A percentile compares a stretch with the other conserved stretches of the same genome.
Conservation (phyloP, 352 stramenopile species). For the Pythium plurisporium region DNA sequence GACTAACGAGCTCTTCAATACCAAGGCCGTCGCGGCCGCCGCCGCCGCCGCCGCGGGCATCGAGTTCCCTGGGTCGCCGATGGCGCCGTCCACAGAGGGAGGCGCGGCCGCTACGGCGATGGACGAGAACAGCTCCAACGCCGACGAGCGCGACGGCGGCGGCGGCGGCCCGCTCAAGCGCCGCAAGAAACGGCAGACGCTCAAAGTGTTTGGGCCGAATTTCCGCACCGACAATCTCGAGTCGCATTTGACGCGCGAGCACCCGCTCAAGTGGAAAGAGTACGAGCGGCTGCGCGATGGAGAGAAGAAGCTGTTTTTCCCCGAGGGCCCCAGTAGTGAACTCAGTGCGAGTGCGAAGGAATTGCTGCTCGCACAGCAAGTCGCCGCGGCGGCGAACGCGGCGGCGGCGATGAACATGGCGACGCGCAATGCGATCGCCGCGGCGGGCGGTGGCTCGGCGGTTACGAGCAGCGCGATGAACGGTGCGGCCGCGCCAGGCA, state of each 20-base stretch:
- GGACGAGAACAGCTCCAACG: slow-evolving; percentile 22
- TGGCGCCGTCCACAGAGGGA: neutral
- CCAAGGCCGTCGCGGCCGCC: slow-evolving; percentile 16
- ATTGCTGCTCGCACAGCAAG: slow-evolving; percentile 17
- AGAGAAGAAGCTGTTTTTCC: slow-evolving; percentile 48
- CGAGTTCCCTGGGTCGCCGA: slow-evolving; percentile 22
- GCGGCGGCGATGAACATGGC: slow-evolving; percentile 9
- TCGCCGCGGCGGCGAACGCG: slow-evolving; percentile 13
- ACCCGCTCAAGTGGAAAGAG: slow-evolving; percentile 42
- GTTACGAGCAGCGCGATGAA: neutral
- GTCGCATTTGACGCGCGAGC: slow-evolving; percentile 45
- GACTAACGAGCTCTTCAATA: slow-evolving; percentile 7
- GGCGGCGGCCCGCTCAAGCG: slow-evolving; percentile 28
- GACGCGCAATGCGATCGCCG: neutral
- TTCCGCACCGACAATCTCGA: slow-evolving; percentile 59
- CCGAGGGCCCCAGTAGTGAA: slow-evolving; percentile 14
- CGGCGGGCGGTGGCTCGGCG: neutral
- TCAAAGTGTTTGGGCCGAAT: slow-evolving; percentile 54
- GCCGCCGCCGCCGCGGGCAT: slow-evolving; percentile 14
- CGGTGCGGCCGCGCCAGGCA: neutral
- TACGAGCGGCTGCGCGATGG: slow-evolving; percentile 43
- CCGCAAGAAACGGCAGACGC: slow-evolving; percentile 53
- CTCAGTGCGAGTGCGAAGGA: slow-evolving; percentile 24
- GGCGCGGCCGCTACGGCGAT: neutral
- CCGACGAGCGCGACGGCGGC: slow-evolving; percentile 2